Conservation (phyloP, 768 basidiomycete species). For the Termitomyces sp. region DNA sequence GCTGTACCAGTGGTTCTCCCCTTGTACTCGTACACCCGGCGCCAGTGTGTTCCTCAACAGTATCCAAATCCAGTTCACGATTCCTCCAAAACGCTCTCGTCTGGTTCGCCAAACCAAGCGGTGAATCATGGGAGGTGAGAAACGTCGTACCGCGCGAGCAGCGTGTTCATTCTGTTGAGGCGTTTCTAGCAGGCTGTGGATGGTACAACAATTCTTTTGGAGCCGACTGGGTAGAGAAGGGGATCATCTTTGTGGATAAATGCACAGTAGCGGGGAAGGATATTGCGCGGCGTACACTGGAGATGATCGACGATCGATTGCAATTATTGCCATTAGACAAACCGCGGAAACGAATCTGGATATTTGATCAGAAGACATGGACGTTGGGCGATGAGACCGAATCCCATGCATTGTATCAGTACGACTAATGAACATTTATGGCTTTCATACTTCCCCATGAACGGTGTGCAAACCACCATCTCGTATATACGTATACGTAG, state of each 20-base stretch:
- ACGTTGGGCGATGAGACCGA: background rate
- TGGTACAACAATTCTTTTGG: slow-evolving; percentile 20
- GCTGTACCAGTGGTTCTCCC: background rate
- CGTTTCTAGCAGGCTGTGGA: slow-evolving; percentile 42
- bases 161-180: slow-evolving; percentile 36
- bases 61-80: background rate
- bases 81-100: slow-evolving; percentile 18
- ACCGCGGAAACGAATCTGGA: slow-evolving; percentile 13
- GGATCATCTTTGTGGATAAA: slow-evolving; percentile 33
- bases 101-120: slow-evolving; percentile 24
- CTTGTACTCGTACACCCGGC: background rate
- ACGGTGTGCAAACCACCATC: too few species aligned
- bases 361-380: slow-evolving; percentile 11
- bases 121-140: slow-evolving; percentile 20
- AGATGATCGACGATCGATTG: slow-evolving; percentile 6
- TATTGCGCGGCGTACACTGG: slow-evolving; percentile 7
- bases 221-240: slow-evolving; percentile 18
- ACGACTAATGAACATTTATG: background rate
- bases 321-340: background rate
- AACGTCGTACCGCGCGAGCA: slow-evolving; percentile 24
- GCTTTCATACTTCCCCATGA: too few species aligned
- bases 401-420: background rate
- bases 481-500: too few species aligned
- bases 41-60: background rate
- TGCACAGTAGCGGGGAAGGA: slow-evolving; percentile 12